A percentile compares a stretch with the other conserved stretches of the same genome.
Evolutionary conservation across 495 filamentous ascomycete genomes (phyloP).

Genomic region (Clavariopsis aquatica): DNA sequence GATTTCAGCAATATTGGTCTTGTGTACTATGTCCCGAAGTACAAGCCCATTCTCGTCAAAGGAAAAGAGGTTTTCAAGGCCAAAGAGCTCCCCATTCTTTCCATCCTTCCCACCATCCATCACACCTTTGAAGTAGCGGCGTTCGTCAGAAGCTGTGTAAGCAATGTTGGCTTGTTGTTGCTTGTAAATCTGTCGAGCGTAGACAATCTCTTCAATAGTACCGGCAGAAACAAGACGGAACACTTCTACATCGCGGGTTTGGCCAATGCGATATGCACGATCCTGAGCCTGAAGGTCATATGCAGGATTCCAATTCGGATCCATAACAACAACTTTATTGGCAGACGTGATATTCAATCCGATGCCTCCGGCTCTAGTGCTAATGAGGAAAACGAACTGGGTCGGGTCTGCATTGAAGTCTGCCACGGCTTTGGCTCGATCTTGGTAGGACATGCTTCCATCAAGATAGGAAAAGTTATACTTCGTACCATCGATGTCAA

Average conservation of each 20-base stretch:
- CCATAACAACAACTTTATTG: conserved; percentile 96
- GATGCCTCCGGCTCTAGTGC: conserved; percentile 85
- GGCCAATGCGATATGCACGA: conserved; percentile 93
- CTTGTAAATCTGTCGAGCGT: conserved; percentile 97
- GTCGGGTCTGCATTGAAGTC: conserved; percentile 87
- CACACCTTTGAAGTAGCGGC: conserved; percentile 93
- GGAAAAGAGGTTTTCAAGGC: conserved; percentile 80
- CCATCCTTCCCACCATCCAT: conserved; percentile 67
- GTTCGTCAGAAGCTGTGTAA: conserved; percentile 88
- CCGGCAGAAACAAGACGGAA: conserved; percentile 91
- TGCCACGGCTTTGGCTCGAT: conserved; percentile 74
- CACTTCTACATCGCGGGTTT: conserved; percentile 90
- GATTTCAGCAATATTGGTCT: conserved; percentile 94
- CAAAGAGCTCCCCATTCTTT: conserved; percentile 92
- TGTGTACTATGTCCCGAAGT: conserved; percentile 90
- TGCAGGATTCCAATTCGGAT: conserved; percentile 96
- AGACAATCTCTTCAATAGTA: conserved; percentile 96
- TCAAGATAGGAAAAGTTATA: conserved; percentile 93
- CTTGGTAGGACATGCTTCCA: conserved; percentile 82
- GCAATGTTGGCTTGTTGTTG: conserved; percentile 98
- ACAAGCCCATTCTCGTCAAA: conserved; percentile 79
- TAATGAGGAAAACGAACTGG: conserved; percentile 95
- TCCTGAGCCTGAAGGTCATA: conserved; percentile 96
- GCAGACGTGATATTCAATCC: conserved; percentile 96
- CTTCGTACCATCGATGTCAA: conserved; percentile 70